Percentiles rank a stretch among this genome's conserved stretches.
Evolutionary conservation across 2,329 filamentous ascomycete genomes (phyloP).

Genomic region (Graphium sp.): DNA sequence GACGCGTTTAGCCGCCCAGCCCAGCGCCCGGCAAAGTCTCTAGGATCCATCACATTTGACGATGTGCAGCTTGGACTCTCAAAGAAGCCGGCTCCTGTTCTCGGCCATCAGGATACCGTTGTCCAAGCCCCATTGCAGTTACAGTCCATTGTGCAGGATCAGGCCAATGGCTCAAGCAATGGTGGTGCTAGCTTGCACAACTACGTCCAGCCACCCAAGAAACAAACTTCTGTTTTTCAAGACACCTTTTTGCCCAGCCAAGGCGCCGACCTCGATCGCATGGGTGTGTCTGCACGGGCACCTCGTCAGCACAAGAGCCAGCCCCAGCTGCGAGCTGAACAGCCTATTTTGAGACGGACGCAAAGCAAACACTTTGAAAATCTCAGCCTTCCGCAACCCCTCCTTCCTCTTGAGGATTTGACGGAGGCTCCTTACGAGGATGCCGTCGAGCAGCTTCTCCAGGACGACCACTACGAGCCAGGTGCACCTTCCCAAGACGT

Average conservation of each 20-base stretch:
- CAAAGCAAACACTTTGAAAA: conserved; percentile 23
- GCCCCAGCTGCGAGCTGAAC: conserved; percentile 28
- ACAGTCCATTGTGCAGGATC: conserved; percentile 3
- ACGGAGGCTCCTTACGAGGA: conserved; percentile 26
- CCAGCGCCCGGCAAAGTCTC: conserved; percentile 6
- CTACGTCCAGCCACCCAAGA: too few relatives aligned
- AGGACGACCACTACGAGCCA: conserved; percentile 2
- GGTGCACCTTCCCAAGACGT: not conserved
- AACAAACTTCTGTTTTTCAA: too few relatives aligned
- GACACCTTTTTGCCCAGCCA: too few relatives aligned
- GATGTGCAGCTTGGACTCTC: too few relatives aligned
- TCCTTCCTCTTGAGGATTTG: conserved; percentile 14
- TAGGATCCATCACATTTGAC: too few relatives aligned
- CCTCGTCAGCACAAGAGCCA: conserved; percentile 36
- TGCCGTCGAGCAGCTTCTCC: conserved; percentile 22
- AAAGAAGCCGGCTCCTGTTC: too few relatives aligned
- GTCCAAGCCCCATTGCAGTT: conserved; percentile 4
- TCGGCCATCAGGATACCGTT: too few relatives aligned
- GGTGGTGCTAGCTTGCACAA: too few relatives aligned
- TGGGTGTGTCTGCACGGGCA: too few relatives aligned
- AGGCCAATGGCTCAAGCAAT: too few relatives aligned
- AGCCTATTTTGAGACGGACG: conserved; percentile 21
- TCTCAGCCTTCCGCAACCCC: conserved; percentile 1
- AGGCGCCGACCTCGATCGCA: too few relatives aligned
- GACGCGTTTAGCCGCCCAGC: conserved; percentile 8